A percentile compares a stretch with the other conserved stretches of the same genome.
phyloP scores from a whole-genome alignment of 768 basidiomycete species.

The Pleurotus pulmonarius region DNA sequence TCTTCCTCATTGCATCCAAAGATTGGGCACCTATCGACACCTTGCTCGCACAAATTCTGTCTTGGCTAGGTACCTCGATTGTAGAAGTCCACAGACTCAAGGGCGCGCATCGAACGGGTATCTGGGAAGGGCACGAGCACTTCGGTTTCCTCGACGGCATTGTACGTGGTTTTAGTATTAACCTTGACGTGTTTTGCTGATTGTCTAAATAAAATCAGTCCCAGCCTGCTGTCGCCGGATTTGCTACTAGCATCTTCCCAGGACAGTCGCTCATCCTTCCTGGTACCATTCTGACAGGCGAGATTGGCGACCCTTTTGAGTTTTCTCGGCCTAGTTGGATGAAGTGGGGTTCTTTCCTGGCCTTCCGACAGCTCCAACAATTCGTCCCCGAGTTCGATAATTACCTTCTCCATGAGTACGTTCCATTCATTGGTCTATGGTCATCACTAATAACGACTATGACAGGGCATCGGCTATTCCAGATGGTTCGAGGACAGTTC shows the following conservation, averaged over 20 bases:
- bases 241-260: constrained; percentile 14
- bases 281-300: constrained; percentile 12
- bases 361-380: constrained; percentile 29
- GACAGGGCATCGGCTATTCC: constrained; percentile 11
- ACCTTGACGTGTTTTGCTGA: background rate
- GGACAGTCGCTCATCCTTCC: constrained; percentile 12
- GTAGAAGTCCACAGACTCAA: constrained; percentile 12
- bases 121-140: constrained; percentile 22
- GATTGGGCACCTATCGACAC: constrained; percentile 8
- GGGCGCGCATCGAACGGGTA: constrained; percentile 18
- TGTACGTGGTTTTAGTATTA: background rate
- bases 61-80: constrained; percentile 9
- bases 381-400: constrained; percentile 27
- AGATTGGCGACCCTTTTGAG: constrained; percentile 19
- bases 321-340: constrained; percentile 16
- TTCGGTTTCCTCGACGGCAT: constrained; percentile 21
- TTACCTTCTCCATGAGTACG: constrained; percentile 12
- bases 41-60: constrained; percentile 6
- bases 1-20: constrained; percentile 17
- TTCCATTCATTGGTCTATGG: background rate
- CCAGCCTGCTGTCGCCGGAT: constrained; percentile 13
- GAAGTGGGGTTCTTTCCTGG: constrained; percentile 28
- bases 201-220: background rate
- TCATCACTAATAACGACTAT: background rate
- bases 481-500: constrained; percentile 10